These are phyloP conservation scores for Xerocomus cyaneibrunnescens DNA, from an alignment of 1,284 basidiomycete genomes.

Conservation along the genomic window DNA sequence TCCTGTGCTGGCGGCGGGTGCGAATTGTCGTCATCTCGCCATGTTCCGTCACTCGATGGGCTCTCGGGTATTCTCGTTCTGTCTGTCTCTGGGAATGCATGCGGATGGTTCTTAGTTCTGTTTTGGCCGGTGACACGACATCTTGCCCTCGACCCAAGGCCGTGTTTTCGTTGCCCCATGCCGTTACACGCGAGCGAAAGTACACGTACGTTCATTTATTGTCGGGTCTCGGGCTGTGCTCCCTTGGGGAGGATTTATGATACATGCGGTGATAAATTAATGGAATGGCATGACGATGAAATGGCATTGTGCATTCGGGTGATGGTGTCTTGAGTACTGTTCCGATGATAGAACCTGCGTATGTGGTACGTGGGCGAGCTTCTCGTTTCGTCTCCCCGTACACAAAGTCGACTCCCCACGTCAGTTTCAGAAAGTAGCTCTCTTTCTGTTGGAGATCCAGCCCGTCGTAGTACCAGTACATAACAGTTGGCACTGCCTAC, in stretches of 20 bases:
- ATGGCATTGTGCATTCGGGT: neutral
- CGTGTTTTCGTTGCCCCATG: neutral
- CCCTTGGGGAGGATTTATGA: neutral
- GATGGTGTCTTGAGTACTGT: neutral
- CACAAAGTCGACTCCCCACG: too few species aligned
- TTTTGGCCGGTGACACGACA: neutral
- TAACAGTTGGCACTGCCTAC: too few species aligned
- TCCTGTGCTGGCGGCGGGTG: neutral
- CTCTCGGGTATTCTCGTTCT: neutral
- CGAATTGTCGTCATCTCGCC: neutral
- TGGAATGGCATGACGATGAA: neutral
- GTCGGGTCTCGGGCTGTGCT: too few species aligned
- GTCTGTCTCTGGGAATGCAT: neutral
- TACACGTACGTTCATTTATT: slow-evolving; percentile 12
- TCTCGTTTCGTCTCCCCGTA: too few species aligned
- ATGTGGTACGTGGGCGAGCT: too few species aligned
- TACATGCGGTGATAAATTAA: neutral
- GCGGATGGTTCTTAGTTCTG: neutral
- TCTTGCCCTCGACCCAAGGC: too few species aligned
- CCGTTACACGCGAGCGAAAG: neutral
- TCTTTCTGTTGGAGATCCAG: too few species aligned
- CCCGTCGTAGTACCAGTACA: too few species aligned
- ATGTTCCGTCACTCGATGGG: neutral
- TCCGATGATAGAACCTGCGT: neutral
- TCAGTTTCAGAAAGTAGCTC: too few species aligned